Percentiles rank a stretch among this genome's conserved stretches.
These are phyloP conservation scores for Beauveria caledonica DNA, from an alignment of 2,329 filamentous ascomycete genomes.

Conservation along the genomic window DNA sequence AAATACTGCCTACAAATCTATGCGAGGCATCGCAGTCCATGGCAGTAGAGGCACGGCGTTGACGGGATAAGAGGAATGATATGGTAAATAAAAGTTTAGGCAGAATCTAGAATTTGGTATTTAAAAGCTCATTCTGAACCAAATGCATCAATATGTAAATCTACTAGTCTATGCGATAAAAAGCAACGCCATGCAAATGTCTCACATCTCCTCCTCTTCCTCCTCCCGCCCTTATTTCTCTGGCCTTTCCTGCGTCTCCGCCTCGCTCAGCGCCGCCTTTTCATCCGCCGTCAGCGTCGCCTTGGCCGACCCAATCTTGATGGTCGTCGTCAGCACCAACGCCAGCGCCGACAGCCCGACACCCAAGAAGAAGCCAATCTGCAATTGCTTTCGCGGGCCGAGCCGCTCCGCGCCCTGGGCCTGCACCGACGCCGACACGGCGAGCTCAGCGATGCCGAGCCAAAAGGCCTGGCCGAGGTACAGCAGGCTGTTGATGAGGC, in stretches of 20 bases:
- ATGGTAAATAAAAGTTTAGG: not conserved
- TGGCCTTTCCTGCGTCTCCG: not conserved
- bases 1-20: too few species aligned
- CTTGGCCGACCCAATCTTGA: constrained; percentile 46
- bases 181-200: not conserved
- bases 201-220: too few species aligned
- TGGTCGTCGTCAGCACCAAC: constrained; percentile 46
- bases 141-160: not conserved
- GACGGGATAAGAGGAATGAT: too few species aligned
- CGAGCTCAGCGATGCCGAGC: constrained; percentile 62
- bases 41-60: too few species aligned
- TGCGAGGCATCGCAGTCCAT: too few species aligned
- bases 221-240: not conserved
- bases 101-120: not conserved
- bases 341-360: constrained; percentile 45
- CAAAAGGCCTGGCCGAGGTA: constrained; percentile 66
- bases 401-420: constrained; percentile 19
- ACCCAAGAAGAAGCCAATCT: constrained; percentile 59
- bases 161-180: not conserved
- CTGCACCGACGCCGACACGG: constrained; percentile 39
- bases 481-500: constrained; percentile 60
- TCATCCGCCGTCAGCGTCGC: constrained; percentile 52
- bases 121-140: too few species aligned
- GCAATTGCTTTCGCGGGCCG: constrained; percentile 46
- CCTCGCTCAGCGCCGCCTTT: constrained; percentile 25